Evolutionary conservation across 768 basidiomycete species (phyloP).

Genomic region (Rhizopogon sp.): DNA sequence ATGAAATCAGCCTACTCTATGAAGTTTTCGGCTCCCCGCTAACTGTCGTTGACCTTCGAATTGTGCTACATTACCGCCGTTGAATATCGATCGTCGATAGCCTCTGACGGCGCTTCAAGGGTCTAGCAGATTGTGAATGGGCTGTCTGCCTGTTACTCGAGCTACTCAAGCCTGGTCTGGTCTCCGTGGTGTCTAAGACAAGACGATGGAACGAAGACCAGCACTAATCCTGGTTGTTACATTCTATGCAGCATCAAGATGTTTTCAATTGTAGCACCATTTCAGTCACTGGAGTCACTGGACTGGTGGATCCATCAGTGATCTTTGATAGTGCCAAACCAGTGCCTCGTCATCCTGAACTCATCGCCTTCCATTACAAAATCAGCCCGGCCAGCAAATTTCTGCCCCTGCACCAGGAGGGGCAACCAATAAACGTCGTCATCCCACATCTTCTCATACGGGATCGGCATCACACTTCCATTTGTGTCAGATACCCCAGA

Average conservation of each 20-base stretch:
- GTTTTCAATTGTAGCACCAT: background rate
- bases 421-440: constrained; percentile 71
- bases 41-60: too few relatives aligned
- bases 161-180: too few relatives aligned
- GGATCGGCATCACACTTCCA: constrained; percentile 38
- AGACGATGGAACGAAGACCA: too few relatives aligned
- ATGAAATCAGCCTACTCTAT: too few relatives aligned
- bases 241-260: background rate
- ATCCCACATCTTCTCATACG: constrained; percentile 55
- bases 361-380: constrained; percentile 78
- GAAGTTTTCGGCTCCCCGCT: too few relatives aligned
- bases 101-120: too few relatives aligned
- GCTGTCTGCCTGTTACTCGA: too few relatives aligned
- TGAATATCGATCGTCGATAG: too few relatives aligned
- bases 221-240: background rate
- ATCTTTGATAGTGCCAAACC: constrained; percentile 59
- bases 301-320: background rate
- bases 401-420: constrained; percentile 38
- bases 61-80: too few relatives aligned
- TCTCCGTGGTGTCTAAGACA: too few relatives aligned
- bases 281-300: background rate
- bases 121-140: too few relatives aligned
- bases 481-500: background rate
- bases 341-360: constrained; percentile 69
- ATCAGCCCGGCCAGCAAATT: constrained; percentile 48